Evolutionary conservation across 495 filamentous ascomycete species (phyloP), one percentile per base, ranked within the genome.

Genomic region (Aspergillus indologenus): DNA sequence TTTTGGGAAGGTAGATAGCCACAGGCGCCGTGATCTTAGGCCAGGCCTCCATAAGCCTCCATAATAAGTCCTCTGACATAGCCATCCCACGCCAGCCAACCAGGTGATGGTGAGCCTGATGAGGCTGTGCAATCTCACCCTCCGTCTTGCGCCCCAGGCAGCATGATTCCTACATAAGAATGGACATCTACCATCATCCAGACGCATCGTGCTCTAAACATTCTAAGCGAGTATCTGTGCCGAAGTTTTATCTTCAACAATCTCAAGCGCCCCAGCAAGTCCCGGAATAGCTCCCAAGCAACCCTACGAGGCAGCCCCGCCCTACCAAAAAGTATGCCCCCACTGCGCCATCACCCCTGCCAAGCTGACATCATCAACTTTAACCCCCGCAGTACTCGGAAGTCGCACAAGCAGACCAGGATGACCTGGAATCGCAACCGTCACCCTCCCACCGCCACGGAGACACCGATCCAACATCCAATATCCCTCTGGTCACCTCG

Each of bases 351-450:
- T 8, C 12, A 0, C 23, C 48, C 8, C 12, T 8, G 18, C 24
- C 48, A 15, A 9, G 6, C 7, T 49, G 7, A 47, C 45, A 21
- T 50, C 34, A 50, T 14, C 1, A 26, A 50, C 45, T 1, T n/a
- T 17, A 6, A 2, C n/a, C n/a, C n/a, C n/a, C n/a, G 3, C n/a
- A 54, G 52, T 54, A 54, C 52, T 6, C n/a, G 1, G 18, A 22
- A 54, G n/a, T 54, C 52, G 29, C 52, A 14, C 52, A 43, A 24
- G 20, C 40, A 4, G 52, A 54, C 18, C 52, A 20, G 7, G 31
- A 54, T 17, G 31, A 42, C 52, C 5, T 42, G 3, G 29, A 42
- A 19, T 15, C 9, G 5, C 51, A 43, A 9, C 24, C 15, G 1
- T 24, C 11, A 3, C 18, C 14, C 31, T 18, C 48, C 49, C 24